phyloP scores from a whole-genome alignment of 1,139 yeast species.

The Pichia sp. region DNA sequence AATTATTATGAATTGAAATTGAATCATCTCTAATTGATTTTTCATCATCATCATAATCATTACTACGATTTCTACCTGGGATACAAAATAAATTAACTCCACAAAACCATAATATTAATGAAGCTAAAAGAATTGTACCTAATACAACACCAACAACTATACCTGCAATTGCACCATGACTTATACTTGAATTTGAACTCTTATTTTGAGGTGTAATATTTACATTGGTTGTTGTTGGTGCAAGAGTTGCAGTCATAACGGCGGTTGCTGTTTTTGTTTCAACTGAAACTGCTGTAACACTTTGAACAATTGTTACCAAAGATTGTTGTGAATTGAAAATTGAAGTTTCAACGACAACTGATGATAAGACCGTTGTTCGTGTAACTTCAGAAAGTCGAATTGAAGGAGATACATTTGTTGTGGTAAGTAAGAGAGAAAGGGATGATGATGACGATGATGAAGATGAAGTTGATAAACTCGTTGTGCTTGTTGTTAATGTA shows the following conservation, averaged over 20 bases:
- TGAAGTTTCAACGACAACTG: constrained; percentile 26
- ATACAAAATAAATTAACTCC: constrained; percentile 11
- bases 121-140: constrained; percentile 40
- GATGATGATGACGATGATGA: constrained; percentile 19
- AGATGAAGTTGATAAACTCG: constrained; percentile 4
- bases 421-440: constrained; percentile 16
- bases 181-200: constrained; percentile 7
- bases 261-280: constrained; percentile 15
- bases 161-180: constrained; percentile 66
- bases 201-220: constrained; percentile 1
- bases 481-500: constrained; percentile 15
- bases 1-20: constrained; percentile 7
- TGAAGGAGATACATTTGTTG: constrained; percentile 22
- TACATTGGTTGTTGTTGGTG: constrained; percentile 12
- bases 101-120: constrained; percentile 38
- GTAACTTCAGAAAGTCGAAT: constrained; percentile 6
- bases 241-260: constrained; percentile 11
- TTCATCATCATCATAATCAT: constrained; percentile 28
- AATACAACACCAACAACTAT: constrained; percentile 58
- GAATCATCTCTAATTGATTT: constrained; percentile 13
- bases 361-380: constrained; percentile 5
- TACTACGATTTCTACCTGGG: constrained; percentile 35
- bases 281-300: constrained; percentile 16
- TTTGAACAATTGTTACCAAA: constrained; percentile 20
- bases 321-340: constrained; percentile 18